Evolutionary conservation across 352 stramenopile species (phyloP), one percentile per base, ranked within the genome.

Genomic region (Globisporangium middletonii): DNA sequence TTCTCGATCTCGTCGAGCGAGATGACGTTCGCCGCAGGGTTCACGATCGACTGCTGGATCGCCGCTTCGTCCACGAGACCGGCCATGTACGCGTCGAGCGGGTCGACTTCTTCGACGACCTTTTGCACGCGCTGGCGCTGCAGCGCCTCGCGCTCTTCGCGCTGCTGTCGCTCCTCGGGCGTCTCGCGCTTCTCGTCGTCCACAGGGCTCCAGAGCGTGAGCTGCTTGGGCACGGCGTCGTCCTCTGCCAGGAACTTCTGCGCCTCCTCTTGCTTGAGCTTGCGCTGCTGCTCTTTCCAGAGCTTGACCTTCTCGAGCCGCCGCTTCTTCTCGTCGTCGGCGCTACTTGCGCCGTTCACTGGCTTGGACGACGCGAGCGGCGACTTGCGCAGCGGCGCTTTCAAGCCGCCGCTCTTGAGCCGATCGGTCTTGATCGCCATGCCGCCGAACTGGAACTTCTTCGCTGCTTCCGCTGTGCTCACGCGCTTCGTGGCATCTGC

Each of bases 11-110:
- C 83, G 19, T 88, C 81, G 48, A 90, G 65, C 8, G 85, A 95
- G 37, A 95, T 95, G 35, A 95, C 83, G 33, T 93, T 93, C 0
- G 83, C 69, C 6, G 80, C 73, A 12, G 83, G 78, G 33, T 91
- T 82, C 16, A 64, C 69, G 18, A 86, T 76, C 41, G 75, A 87
- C 53, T 88, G 74, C 60, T 93, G 77, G 35, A 90, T 88, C 18
- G 79, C 77, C 9, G 79, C 76, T 61, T 91, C 75, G 50, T 93
- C 84, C 4, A 88, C 78, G 3, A 95, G 67, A 13, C 84, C 85
- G 43, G 85, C 85, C 85, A 95, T 95, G 61, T 92, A 95, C 4
- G 83, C 85, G 60, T 95, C 85, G 33, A 95, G 53, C 16, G 85
- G 85, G 55, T 95, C 85, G 28, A 92, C 76, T 62, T 92, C 80